Evolutionary conservation across 805 yeast species (phyloP), one percentile per base, ranked within the genome.

Genomic region (Metschnikowia proteae): DNA sequence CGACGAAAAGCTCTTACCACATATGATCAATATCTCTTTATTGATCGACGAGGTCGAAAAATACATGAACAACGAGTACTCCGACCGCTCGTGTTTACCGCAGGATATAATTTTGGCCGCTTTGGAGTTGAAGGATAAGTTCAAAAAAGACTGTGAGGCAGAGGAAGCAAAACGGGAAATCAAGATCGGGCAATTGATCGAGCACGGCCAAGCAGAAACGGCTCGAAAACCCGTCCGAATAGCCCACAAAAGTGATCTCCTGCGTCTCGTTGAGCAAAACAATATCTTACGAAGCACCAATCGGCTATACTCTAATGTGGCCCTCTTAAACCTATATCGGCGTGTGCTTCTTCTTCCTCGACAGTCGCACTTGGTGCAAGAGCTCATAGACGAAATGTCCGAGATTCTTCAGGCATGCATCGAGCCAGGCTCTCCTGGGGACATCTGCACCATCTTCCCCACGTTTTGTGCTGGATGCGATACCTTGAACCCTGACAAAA

Each of bases 401-500:
- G 53, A 54, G 4, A 56, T 75, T 2, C 53, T 77, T 2, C 66
- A 63, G 32, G 56, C 63, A 0, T 62, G 72, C 46, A 71, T 83
- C 6, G 76, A 73, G 17, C 65, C 73, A 5, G 68, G 71, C 7
- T 66, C 79, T 2, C 73, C 81, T 0, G 80, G 81, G 4, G 83
- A 81, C 49, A 65, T 80, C 4, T 80, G 86, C 58, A 63, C 81
- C 43, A 68, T 80, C 5, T 78, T 82, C 49, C 80, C 83, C 17
- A 63, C 75, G 3, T 80, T 82, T 52, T 71, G 82, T 28, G 80
- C 82, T 23, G 88, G 80, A 17, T 79, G 84, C 61, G 88, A 83
- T 54, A 71, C 77, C 6, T 52, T 67, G 10, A 72, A 77, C 47
- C 61, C 61, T 0, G 54, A 55, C 2, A 57, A 63, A 47, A 60